phyloP scores from a whole-genome alignment of 805 yeast genomes.

The Saturnispora halmiae region DNA sequence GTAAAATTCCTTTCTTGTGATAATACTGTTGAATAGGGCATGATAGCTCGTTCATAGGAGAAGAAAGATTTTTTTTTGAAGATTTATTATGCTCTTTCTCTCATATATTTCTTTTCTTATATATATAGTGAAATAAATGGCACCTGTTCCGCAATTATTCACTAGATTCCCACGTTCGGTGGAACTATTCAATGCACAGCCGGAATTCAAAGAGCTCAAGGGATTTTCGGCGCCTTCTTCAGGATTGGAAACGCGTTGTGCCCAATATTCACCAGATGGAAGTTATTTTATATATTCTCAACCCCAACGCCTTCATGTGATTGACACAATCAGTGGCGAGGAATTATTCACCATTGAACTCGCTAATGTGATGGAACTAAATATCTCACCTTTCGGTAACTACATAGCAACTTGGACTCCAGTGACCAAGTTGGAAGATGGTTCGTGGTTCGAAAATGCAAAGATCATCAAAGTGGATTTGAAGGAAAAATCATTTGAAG shows the following conservation, averaged over 20 bases:
- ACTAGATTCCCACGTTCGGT: slow-evolving; percentile 45
- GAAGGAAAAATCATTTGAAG: slow-evolving; percentile 12
- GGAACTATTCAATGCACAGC: slow-evolving; percentile 43
- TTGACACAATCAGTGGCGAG: slow-evolving; percentile 46
- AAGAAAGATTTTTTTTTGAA: too few species aligned
- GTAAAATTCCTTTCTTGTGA: neutral
- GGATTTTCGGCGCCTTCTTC: slow-evolving; percentile 25
- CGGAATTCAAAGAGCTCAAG: slow-evolving; percentile 27
- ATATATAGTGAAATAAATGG: slow-evolving; percentile 10
- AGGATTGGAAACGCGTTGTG: slow-evolving; percentile 44
- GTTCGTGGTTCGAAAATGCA: slow-evolving; percentile 72
- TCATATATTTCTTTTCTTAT: neutral
- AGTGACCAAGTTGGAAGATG: slow-evolving; percentile 56
- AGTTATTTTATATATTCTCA: slow-evolving; percentile 62
- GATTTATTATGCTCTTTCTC: too few species aligned
- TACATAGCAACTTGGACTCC: slow-evolving; percentile 85
- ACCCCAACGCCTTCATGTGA: slow-evolving; percentile 48
- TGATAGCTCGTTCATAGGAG: too few species aligned
- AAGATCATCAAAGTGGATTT: slow-evolving; percentile 55
- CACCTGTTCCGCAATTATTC: slow-evolving; percentile 24
- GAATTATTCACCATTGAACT: slow-evolving; percentile 41
- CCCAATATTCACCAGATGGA: slow-evolving; percentile 64
- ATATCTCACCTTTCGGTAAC: slow-evolving; percentile 82
- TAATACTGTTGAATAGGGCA: neutral
- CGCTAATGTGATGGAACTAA: slow-evolving; percentile 67